Evolutionary conservation across 2,329 filamentous ascomycete genomes (phyloP).

Genomic region (Hymenoscyphus fraxineus): DNA sequence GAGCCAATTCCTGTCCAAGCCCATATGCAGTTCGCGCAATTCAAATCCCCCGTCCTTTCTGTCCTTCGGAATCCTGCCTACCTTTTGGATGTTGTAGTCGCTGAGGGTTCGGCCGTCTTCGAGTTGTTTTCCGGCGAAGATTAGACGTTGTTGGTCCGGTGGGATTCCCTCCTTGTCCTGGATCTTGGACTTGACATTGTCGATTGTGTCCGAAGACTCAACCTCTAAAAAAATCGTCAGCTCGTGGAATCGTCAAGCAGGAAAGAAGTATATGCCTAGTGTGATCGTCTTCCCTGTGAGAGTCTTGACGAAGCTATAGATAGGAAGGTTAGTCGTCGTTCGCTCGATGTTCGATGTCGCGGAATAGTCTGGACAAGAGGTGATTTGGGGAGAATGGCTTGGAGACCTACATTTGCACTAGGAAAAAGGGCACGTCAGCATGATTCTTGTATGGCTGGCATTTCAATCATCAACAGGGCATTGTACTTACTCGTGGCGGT

Average conservation of each 20-base stretch:
- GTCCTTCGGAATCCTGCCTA: constrained; percentile 38
- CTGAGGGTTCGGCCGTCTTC: constrained; percentile 95
- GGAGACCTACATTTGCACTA: constrained; percentile 84
- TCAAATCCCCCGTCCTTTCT: not conserved
- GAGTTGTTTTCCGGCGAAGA: constrained; percentile 98
- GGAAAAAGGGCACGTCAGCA: constrained; percentile 47
- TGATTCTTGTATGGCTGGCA: constrained; percentile 13
- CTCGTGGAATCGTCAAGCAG: too few relatives aligned
- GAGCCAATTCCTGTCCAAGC: not conserved
- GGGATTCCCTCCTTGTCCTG: constrained; percentile 99
- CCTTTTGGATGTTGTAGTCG: constrained; percentile 99
- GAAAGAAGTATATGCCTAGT: too few relatives aligned
- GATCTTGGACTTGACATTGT: constrained; percentile 99
- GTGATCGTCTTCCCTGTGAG: constrained; percentile 99
- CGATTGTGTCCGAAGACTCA: constrained; percentile 97
- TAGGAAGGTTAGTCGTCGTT: constrained; percentile 22
- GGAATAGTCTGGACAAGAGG: not conserved
- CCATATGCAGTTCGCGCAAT: not conserved
- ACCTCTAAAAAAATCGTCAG: constrained; percentile 66
- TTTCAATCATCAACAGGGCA: not conserved
- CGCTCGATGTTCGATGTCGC: constrained; percentile 17
- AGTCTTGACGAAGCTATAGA: constrained; percentile 95
- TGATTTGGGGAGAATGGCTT: constrained; percentile 25
- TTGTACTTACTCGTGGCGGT: constrained; percentile 52
- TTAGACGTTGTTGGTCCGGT: constrained; percentile 96